These are phyloP conservation scores for Paxillus involutus DNA, from an alignment of 768 basidiomycete species.

Conservation along the genomic window DNA sequence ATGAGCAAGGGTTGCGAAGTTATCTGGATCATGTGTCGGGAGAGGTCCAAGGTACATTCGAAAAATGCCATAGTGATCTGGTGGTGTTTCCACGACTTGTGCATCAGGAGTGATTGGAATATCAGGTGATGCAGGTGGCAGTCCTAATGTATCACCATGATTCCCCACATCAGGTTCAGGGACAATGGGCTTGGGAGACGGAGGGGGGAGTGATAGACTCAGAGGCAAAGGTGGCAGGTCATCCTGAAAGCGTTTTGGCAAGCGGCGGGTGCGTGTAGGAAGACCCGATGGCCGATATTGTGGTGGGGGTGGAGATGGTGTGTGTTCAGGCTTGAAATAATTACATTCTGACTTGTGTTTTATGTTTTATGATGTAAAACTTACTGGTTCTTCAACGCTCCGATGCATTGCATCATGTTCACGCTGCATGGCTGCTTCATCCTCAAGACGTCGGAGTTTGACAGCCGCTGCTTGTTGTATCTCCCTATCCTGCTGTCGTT, in stretches of 20 bases:
- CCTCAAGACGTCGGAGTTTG: background rate
- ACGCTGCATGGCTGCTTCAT: background rate
- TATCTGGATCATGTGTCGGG: background rate
- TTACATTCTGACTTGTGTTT: background rate
- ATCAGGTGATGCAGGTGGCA: background rate
- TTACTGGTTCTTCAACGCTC: background rate
- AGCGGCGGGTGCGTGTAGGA: background rate
- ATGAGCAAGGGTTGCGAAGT: background rate
- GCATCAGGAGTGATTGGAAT: background rate
- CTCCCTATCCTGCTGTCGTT: too few species aligned
- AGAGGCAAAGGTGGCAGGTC: background rate
- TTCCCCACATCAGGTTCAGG: too few species aligned
- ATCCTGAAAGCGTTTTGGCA: background rate
- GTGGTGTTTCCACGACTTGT: background rate
- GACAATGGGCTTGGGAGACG: background rate
- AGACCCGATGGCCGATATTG: background rate
- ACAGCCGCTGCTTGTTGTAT: background rate
- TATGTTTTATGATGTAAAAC: background rate
- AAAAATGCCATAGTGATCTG: background rate
- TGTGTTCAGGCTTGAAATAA: background rate
- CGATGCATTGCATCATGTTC: background rate
- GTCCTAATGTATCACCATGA: too few species aligned
- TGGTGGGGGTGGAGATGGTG: background rate
- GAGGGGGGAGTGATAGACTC: background rate
- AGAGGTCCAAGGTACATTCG: background rate